phyloP scores from a whole-genome alignment of 2,329 filamentous ascomycete species.

The Sarocladiaceae sp. region DNA sequence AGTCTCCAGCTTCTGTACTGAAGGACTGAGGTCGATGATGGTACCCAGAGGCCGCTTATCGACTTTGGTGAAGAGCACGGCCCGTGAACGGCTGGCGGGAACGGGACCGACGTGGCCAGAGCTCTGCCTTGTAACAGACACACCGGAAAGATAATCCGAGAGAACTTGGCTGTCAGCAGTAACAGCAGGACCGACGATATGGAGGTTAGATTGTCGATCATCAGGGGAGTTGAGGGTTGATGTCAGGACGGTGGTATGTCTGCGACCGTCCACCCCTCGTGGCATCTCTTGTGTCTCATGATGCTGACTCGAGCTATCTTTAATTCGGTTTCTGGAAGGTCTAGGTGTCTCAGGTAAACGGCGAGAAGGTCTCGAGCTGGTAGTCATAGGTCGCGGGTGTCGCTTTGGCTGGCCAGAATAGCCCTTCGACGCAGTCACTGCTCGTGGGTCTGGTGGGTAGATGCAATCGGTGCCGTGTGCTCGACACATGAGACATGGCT shows the following conservation, averaged over 20 bases:
- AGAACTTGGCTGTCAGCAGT: conserved; percentile 55
- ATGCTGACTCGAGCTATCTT: conserved; percentile 3
- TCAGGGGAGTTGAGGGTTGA: conserved; percentile 22
- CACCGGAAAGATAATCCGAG: conserved; percentile 45
- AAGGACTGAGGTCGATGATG: conserved; percentile 27
- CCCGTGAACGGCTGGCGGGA: conserved; percentile 24
- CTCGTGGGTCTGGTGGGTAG: conserved; percentile 32
- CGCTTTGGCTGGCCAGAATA: too few relatives aligned
- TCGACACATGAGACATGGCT: conserved; percentile 50
- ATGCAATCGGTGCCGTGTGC: conserved; percentile 52
- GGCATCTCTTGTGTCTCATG: conserved; percentile 10
- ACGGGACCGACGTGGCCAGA: conserved; percentile 25
- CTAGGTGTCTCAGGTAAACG: too few relatives aligned
- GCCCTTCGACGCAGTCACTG: conserved; percentile 16
- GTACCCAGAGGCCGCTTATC: conserved; percentile 39
- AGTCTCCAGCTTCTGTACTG: conserved; percentile 43
- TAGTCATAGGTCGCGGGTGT: too few relatives aligned
- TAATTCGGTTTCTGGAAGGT: too few relatives aligned
- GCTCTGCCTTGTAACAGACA: conserved; percentile 21
- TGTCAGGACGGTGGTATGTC: conserved; percentile 7
- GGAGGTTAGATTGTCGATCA: conserved; percentile 35
- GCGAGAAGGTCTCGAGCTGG: too few relatives aligned
- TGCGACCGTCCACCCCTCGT: not conserved
- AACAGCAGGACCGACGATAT: conserved; percentile 54
- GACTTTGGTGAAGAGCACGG: conserved; percentile 41